These are phyloP conservation scores for Claviceps sp. DNA, from an alignment of 2,329 filamentous ascomycete genomes.

Conservation along the genomic window DNA sequence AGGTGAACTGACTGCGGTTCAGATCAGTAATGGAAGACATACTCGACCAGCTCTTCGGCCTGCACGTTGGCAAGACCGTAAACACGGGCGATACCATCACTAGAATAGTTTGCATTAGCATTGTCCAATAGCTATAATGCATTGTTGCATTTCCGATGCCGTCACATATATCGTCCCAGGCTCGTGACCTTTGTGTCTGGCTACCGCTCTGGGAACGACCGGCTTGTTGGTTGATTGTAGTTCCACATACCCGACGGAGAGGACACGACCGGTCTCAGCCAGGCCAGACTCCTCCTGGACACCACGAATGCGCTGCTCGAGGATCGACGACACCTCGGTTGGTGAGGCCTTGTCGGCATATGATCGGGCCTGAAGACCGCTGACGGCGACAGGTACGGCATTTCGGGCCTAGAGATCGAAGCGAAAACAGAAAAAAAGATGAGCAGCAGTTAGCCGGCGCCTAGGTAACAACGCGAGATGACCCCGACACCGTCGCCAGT, in stretches of 20 bases:
- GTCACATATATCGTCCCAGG: neutral
- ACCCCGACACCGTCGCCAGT: conserved; percentile 7
- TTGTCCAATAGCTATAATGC: neutral
- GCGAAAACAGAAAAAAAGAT: conserved; percentile 26
- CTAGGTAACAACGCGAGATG: conserved; percentile 23
- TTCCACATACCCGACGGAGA: conserved; percentile 88
- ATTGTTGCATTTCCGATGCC: neutral
- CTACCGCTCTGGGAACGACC: neutral
- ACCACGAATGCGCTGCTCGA: conserved; percentile 98
- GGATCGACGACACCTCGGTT: conserved; percentile 97
- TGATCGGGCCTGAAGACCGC: conserved; percentile 51
- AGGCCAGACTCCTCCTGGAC: conserved; percentile 93
- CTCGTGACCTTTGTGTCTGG: neutral
- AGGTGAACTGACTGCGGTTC: conserved; percentile 2
- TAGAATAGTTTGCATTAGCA: conserved; percentile 30
- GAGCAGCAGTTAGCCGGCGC: conserved; percentile 37
- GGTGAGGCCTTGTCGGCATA: conserved; percentile 92
- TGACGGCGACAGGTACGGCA: conserved; percentile 66
- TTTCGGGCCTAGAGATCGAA: conserved; percentile 56
- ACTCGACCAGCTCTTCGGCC: conserved; percentile 99
- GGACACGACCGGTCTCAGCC: conserved; percentile 96
- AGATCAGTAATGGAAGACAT: conserved; percentile 32
- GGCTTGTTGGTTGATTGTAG: conserved; percentile 2
- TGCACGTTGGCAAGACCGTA: conserved; percentile 99
- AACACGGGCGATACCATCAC: conserved; percentile 99